These are phyloP conservation scores for Scutellaria baicalensis DNA, from an alignment of 257 asterid species.

Conservation along the genomic window DNA sequence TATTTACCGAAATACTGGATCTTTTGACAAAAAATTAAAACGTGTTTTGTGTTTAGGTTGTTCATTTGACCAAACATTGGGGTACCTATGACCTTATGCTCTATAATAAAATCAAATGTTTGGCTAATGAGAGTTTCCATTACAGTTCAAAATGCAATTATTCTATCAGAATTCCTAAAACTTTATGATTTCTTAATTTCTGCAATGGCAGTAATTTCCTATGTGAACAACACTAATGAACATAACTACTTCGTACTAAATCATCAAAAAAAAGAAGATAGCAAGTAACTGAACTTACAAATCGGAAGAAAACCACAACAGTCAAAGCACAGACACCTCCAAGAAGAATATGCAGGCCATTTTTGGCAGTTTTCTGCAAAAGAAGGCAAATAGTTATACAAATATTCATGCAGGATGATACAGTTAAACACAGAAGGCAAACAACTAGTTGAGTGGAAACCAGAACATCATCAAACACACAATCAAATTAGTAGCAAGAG, in stretches of 20 bases:
- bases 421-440: background rate
- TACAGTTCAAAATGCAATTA: background rate
- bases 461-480: background rate
- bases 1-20: no score
- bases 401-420: background rate
- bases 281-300: constrained; percentile 55
- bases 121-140: background rate
- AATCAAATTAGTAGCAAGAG: background rate
- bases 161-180: background rate
- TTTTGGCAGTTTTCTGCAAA: constrained; percentile 75
- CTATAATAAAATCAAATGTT: background rate
- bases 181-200: background rate
- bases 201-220: background rate
- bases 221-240: background rate
- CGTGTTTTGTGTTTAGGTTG: no score
- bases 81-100: no score
- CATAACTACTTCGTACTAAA: constrained; percentile 8
- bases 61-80: no score
- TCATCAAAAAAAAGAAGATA: background rate
- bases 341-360: constrained; percentile 87
- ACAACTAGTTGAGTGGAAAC: constrained; percentile 1
- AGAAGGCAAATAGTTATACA: constrained; percentile 13
- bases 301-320: constrained; percentile 80
- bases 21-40: no score
- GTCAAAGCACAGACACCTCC: constrained; percentile 94